phyloP scores from a whole-genome alignment of 2,329 filamentous ascomycete species.

The Penicillium freii region DNA sequence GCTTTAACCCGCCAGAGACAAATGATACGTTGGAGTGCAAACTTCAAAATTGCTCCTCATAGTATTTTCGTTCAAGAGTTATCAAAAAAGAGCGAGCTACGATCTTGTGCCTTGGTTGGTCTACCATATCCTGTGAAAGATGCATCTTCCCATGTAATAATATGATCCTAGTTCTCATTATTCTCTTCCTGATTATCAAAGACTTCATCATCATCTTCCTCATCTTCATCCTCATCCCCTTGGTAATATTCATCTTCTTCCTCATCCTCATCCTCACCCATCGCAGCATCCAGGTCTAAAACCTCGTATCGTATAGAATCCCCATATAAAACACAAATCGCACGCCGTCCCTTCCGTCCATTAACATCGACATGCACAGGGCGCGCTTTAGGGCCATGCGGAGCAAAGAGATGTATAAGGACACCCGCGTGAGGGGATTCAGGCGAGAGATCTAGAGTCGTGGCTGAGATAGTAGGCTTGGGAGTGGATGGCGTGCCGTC shows the following conservation, averaged over 20 bases:
- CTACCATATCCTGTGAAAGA: neutral
- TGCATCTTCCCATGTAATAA: neutral
- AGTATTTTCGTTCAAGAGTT: too few species aligned
- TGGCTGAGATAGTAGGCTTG: slow-evolving; percentile 13
- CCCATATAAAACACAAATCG: slow-evolving; percentile 55
- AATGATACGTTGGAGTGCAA: too few species aligned
- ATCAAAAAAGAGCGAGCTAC: too few species aligned
- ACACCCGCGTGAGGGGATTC: slow-evolving; percentile 19
- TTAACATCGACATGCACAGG: slow-evolving; percentile 55
- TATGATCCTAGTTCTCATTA: neutral
- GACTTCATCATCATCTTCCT: slow-evolving; percentile 1
- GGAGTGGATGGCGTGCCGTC: slow-evolving; percentile 11
- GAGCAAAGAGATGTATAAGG: slow-evolving; percentile 50
- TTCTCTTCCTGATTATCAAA: neutral
- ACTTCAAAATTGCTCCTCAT: too few species aligned
- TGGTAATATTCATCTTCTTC: slow-evolving; percentile 30
- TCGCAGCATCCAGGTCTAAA: slow-evolving; percentile 53
- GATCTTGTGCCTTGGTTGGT: neutral
- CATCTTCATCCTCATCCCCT: slow-evolving; percentile 27
- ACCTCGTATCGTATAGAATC: slow-evolving; percentile 55
- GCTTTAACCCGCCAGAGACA: too few species aligned
- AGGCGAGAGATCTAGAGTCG: slow-evolving; percentile 22
- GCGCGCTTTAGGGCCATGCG: slow-evolving; percentile 44
- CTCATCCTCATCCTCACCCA: slow-evolving; percentile 31
- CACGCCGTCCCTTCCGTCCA: slow-evolving; percentile 53